These are phyloP conservation scores for Beauveria caledonica DNA, from an alignment of 2,329 filamentous ascomycete species.

Conservation along the genomic window DNA sequence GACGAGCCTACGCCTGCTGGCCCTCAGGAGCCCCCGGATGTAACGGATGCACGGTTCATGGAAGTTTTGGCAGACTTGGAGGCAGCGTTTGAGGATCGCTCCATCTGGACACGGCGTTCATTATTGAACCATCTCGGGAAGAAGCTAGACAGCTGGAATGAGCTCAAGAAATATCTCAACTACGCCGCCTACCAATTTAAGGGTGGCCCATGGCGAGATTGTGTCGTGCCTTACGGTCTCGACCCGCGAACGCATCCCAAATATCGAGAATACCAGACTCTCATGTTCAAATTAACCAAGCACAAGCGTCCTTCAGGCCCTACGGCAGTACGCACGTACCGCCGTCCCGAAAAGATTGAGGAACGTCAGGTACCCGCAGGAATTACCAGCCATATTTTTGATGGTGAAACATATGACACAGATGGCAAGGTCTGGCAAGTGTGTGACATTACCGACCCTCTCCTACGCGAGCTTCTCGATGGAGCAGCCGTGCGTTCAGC, in stretches of 20 bases:
- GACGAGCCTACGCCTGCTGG: conserved; percentile 53
- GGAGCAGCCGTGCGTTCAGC: conserved; percentile 48
- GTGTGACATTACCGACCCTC: conserved; percentile 80
- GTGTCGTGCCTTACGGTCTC: conserved; percentile 74
- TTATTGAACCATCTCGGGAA: conserved; percentile 63
- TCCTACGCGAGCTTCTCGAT: conserved; percentile 59
- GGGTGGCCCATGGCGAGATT: conserved; percentile 85
- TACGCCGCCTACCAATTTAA: conserved; percentile 90
- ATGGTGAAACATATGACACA: conserved; percentile 62
- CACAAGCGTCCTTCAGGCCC: conserved; percentile 37
- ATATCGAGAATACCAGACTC: conserved; percentile 77
- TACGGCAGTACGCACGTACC: conserved; percentile 19
- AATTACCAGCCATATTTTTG: conserved; percentile 65
- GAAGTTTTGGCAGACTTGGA: conserved; percentile 57
- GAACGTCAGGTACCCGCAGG: conserved; percentile 23
- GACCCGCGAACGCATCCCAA: conserved; percentile 73
- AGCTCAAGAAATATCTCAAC: conserved; percentile 67
- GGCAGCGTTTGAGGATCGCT: conserved; percentile 60
- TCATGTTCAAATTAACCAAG: conserved; percentile 70
- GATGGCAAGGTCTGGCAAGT: conserved; percentile 93
- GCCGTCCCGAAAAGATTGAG: conserved; percentile 26
- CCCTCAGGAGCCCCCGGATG: conserved; percentile 51
- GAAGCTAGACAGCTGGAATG: conserved; percentile 42
- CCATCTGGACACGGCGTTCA: conserved; percentile 79
- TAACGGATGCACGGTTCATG: conserved; percentile 53